Percentiles rank a stretch among this genome's conserved stretches.
phyloP scores from a whole-genome alignment of 345 rosid species.

The Citrus unshiu region DNA sequence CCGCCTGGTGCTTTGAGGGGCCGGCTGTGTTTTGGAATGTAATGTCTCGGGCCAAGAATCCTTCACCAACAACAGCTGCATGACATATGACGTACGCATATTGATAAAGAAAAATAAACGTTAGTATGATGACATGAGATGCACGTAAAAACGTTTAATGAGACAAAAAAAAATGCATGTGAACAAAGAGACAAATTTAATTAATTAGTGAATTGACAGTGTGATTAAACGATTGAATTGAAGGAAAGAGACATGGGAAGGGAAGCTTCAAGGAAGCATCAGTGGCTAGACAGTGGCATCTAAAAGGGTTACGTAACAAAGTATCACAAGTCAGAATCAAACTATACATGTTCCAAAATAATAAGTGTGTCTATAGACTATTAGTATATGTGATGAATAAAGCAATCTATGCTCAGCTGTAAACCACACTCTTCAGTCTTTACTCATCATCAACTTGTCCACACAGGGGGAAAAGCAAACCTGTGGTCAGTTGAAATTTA shows the following conservation, averaged over 20 bases:
- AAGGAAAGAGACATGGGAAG: background rate
- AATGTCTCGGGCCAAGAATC: slow-evolving; percentile 67
- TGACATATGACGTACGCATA: background rate
- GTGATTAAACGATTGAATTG: background rate
- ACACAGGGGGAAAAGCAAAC: no score
- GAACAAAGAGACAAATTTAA: background rate
- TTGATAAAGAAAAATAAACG: background rate
- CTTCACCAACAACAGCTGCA: slow-evolving; percentile 76
- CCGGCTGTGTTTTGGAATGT: slow-evolving; percentile 89
- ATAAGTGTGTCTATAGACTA: no score
- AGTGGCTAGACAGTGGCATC: background rate
- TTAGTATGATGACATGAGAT: background rate
- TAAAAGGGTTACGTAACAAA: background rate
- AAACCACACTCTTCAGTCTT: background rate
- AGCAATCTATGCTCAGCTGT: background rate
- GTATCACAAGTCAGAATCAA: background rate
- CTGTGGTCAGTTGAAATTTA: no score
- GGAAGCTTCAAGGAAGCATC: background rate
- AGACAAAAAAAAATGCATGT: background rate
- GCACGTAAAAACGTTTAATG: background rate
- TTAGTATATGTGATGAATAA: no score
- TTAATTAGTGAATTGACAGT: background rate
- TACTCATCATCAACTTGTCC: no score
- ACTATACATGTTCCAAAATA: background rate
- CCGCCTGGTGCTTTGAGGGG: slow-evolving; percentile 71